Percentiles rank a stretch among this genome's conserved stretches.
Evolutionary conservation across 2,329 filamentous ascomycete species (phyloP).

Genomic region (Colletotrichum sp.): DNA sequence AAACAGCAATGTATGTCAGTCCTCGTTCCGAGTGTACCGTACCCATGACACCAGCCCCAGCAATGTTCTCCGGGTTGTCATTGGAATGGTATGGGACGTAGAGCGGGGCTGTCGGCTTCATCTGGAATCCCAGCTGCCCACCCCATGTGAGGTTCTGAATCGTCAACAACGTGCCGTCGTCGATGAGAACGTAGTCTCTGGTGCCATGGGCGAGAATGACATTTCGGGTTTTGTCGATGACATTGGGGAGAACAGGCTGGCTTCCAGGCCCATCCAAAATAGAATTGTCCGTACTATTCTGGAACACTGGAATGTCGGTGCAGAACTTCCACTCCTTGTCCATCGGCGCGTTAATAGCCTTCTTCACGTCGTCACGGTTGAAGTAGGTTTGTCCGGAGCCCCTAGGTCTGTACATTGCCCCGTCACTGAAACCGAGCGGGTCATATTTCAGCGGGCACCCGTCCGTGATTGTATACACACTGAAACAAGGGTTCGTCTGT

Average conservation of each 20-base stretch:
- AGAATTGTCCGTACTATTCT: slow-evolving; percentile 49
- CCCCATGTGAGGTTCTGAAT: slow-evolving; percentile 86
- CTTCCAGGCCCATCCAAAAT: slow-evolving; percentile 47
- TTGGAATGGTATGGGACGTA: slow-evolving; percentile 63
- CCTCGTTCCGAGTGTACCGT: slow-evolving; percentile 75
- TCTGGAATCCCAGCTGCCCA: slow-evolving; percentile 72
- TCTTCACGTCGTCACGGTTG: slow-evolving; percentile 71
- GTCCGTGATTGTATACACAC: slow-evolving; percentile 74
- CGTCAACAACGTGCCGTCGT: slow-evolving; percentile 71
- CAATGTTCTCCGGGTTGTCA: slow-evolving; percentile 40
- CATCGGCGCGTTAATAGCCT: slow-evolving; percentile 67
- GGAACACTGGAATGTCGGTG: slow-evolving; percentile 52
- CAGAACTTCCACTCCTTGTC: slow-evolving; percentile 28
- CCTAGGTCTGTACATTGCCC: slow-evolving; percentile 63
- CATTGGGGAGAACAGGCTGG: slow-evolving; percentile 65
- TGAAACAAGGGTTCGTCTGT: slow-evolving; percentile 76
- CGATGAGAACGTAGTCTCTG: slow-evolving; percentile 70
- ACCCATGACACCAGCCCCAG: slow-evolving; percentile 71
- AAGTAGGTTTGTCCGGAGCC: slow-evolving; percentile 70
- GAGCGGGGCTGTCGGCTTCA: slow-evolving; percentile 62
- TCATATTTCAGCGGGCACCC: slow-evolving; percentile 76
- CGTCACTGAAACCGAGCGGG: slow-evolving; percentile 71
- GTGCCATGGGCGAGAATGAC: slow-evolving; percentile 77
- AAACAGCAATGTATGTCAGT: slow-evolving; percentile 71
- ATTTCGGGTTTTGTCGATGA: slow-evolving; percentile 75